A percentile compares a stretch with the other conserved stretches of the same genome.
Evolutionary conservation across 1,284 basidiomycete genomes (phyloP).

Genomic region (Boletus sp.): DNA sequence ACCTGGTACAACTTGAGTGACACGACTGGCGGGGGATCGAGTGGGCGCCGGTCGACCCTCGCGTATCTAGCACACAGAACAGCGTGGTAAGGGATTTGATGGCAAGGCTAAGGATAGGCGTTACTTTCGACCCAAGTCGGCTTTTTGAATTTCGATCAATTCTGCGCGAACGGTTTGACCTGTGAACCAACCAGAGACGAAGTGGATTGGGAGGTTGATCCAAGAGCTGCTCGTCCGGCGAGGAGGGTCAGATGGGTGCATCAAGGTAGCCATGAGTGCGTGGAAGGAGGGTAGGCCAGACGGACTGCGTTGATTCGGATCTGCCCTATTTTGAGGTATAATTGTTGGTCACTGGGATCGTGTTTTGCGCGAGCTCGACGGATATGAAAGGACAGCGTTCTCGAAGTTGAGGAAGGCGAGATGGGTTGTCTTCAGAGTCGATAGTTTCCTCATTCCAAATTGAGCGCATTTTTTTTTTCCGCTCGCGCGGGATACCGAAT

Average conservation of each 20-base stretch:
- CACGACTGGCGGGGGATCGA: conserved; percentile 64
- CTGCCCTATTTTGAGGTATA: conserved; percentile 5
- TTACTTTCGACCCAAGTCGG: conserved; percentile 62
- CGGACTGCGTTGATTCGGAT: conserved; percentile 7
- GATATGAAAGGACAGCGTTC: conserved; percentile 7
- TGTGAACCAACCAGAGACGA: conserved; percentile 54
- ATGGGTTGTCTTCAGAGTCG: not conserved
- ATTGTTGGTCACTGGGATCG: conserved; percentile 16
- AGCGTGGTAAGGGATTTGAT: conserved; percentile 4
- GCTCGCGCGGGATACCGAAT: conserved; percentile 11
- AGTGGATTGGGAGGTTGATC: conserved; percentile 48
- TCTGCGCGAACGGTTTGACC: conserved; percentile 57
- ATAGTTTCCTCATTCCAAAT: conserved; percentile 24
- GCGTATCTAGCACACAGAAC: conserved; percentile 43
- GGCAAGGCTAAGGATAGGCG: conserved; percentile 6
- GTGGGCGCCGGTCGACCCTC: conserved; percentile 55
- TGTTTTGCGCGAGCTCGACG: conserved; percentile 10
- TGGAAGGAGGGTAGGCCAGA: not conserved
- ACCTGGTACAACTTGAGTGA: conserved; percentile 48
- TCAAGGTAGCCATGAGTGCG: conserved; percentile 23
- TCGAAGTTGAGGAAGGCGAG: conserved; percentile 1
- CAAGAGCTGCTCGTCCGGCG: conserved; percentile 30
- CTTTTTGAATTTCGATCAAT: conserved; percentile 59
- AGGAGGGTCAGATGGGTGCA: conserved; percentile 15
- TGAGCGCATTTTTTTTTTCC: conserved; percentile 14